These are phyloP conservation scores for Dipteronia sinensis DNA, from an alignment of 345 rosid genomes.

Conservation along the genomic window DNA sequence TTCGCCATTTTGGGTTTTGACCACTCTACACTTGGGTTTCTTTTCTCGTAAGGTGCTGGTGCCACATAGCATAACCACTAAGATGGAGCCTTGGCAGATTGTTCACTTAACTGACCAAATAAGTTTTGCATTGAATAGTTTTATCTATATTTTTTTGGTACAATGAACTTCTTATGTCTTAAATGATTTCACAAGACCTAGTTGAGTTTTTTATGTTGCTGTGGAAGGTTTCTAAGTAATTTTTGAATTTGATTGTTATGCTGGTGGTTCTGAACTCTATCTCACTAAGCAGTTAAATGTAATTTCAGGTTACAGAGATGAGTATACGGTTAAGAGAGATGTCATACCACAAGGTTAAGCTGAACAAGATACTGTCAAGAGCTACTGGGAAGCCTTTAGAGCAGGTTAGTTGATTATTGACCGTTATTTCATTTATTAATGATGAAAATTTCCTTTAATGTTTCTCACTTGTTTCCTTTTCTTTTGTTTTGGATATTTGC, in stretches of 20 bases:
- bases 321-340: constrained; percentile 74
- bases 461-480: not conserved
- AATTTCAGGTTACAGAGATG: constrained; percentile 72
- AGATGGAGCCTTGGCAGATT: not conserved
- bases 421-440: not conserved
- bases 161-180: not conserved
- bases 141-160: not conserved
- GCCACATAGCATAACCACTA: too few relatives aligned
- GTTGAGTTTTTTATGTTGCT: constrained; percentile 2
- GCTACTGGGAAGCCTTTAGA: constrained; percentile 71
- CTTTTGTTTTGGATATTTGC: constrained; percentile 6
- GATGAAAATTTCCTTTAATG: not conserved
- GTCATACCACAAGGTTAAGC: constrained; percentile 73
- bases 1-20: too few relatives aligned
- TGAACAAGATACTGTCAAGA: constrained; percentile 79
- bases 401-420: constrained; percentile 45
- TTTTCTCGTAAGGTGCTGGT: too few relatives aligned
- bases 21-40: too few relatives aligned
- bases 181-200: not conserved
- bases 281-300: constrained; percentile 13
- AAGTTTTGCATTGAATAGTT: not conserved
- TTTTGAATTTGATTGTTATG: constrained; percentile 9
- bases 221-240: not conserved
- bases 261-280: not conserved
- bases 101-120: not conserved